Conservation (phyloP, 139 green algal genomes). For the Coccomyxa sp. region DNA sequence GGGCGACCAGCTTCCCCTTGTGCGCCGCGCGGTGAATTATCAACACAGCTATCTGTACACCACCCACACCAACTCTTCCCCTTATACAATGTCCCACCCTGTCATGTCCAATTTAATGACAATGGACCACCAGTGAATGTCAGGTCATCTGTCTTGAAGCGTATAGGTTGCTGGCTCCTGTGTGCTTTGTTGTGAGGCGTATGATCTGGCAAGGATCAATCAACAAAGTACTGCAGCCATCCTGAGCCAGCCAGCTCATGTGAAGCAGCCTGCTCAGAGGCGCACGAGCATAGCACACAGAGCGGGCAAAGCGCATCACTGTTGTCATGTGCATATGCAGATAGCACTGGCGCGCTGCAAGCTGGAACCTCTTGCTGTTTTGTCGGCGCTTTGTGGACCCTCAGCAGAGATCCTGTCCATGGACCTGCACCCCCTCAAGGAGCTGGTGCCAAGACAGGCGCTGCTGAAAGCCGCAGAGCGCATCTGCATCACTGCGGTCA, state of each 20-base stretch:
- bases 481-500: constrained; percentile 45
- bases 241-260: no score
- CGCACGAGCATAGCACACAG: no score
- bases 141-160: background rate
- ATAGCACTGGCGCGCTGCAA: constrained; percentile 69
- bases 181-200: background rate
- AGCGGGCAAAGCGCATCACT: background rate
- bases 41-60: background rate
- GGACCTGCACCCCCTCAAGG: constrained; percentile 48
- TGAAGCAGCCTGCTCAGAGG: no score
- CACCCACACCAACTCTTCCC: background rate
- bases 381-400: constrained; percentile 54
- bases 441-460: constrained; percentile 46
- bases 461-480: constrained; percentile 41
- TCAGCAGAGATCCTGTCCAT: constrained; percentile 31
- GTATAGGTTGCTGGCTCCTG: background rate
- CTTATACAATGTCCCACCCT: background rate
- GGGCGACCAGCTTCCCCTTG: constrained; percentile 44
- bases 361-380: constrained; percentile 81
- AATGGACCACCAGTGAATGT: background rate
- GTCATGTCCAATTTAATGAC: background rate
- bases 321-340: background rate
- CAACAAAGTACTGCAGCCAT: no score
- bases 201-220: no score
- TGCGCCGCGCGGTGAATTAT: constrained; percentile 60